Base-by-base conservation (phyloP, 768 basidiomycete genomes). In the Lactarius hengduanensis region DNA sequence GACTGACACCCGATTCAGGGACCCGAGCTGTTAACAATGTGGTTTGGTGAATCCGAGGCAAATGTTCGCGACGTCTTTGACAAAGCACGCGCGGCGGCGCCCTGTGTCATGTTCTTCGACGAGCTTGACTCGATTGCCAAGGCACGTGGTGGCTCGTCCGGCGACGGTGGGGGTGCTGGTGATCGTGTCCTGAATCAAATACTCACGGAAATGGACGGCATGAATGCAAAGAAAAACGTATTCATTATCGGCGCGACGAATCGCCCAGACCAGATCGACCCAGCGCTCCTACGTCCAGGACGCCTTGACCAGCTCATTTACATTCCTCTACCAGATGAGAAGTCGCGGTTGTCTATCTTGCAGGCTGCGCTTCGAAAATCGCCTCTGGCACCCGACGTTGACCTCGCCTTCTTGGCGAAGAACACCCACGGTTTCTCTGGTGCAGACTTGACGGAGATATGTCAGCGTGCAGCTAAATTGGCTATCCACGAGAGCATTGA, bases 71-170 rank as follows among this genome's bases (percentile, higher is more conserved):
- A 98, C 72, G 94, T 98, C 70, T 99, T 99, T 78, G 97, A 99
- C 86, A 98, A 98, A 80, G 97, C 97, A 36, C 93, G 97, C 72
- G 97, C 97, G 20, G 97, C 97, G 9, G 96, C 97, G 32, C 97
- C 97, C 63, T 98, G 97, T 76, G 97, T 99, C 72, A 97, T 99
- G 94, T 99, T 99, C 92, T 99, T 99, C 80, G 97, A 99, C 73
- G 97, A 99, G 78, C 83, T 99, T 77, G 97, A 99, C 77, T 97
- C 96, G 18, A 98, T 99, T 73, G 97, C 97, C 56, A 98, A 98
- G 81, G 86, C 95, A 61, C 93, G 97, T 79, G 97, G 97, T 68
- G 85, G 86, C 26, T 83, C 85, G 3, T 79, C 83, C 10, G 95
- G 95, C 45, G 97, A 98, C 78, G 97, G 80, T 62, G 97, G 97